Evolutionary conservation across 495 filamentous ascomycete species (phyloP).

Genomic region (Neurospora sp.): DNA sequence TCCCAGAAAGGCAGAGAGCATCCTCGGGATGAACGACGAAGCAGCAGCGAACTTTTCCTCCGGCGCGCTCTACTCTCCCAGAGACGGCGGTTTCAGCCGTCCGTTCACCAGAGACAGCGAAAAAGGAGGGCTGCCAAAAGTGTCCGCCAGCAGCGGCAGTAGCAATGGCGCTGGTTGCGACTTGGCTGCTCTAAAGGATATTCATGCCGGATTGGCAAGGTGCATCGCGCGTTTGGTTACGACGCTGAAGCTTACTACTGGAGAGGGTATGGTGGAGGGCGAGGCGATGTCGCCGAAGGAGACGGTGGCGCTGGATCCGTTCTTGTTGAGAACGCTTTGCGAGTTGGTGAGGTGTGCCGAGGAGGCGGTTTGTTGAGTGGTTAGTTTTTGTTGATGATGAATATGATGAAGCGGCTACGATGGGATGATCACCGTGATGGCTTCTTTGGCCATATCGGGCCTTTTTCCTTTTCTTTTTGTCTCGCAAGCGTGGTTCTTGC

Average conservation of each 20-base stretch:
- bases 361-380: constrained; percentile 9
- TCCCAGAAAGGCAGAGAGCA: constrained; percentile 29
- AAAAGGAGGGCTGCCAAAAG: too few species aligned
- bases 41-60: neutral
- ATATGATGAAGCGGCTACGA: neutral
- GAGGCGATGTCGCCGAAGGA: constrained; percentile 3
- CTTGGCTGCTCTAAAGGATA: constrained; percentile 13
- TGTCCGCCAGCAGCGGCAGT: neutral
- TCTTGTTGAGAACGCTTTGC: constrained; percentile 32
- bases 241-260: constrained; percentile 23
- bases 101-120: constrained; percentile 10
- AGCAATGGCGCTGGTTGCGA: neutral
- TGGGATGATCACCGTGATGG: neutral
- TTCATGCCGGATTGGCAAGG: constrained; percentile 27
- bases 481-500: neutral
- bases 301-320: constrained; percentile 19
- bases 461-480: neutral
- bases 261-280: neutral
- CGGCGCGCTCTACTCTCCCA: neutral
- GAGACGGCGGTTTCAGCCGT: neutral
- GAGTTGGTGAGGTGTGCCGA: constrained; percentile 33
- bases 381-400: neutral
- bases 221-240: constrained; percentile 29
- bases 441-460: neutral
- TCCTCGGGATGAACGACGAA: constrained; percentile 26